phyloP scores from a whole-genome alignment of 176 grass and related monocot genomes.

The Otatea glauca region DNA sequence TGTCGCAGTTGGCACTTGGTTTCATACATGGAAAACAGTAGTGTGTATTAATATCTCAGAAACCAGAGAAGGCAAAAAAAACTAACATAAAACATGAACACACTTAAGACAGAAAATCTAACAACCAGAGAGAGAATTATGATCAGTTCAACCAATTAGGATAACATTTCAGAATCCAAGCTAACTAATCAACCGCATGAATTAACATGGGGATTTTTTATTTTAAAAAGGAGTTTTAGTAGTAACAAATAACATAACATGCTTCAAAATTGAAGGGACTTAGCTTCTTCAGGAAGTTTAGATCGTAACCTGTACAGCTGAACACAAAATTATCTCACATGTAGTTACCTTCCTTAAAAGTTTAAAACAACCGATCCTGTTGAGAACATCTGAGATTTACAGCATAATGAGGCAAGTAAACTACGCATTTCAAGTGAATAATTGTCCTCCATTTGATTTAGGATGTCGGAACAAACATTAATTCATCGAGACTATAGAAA shows the following conservation, averaged over 20 bases:
- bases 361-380: background rate
- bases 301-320: background rate
- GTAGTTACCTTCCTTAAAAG: background rate
- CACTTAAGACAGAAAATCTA: background rate
- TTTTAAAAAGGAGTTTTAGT: background rate
- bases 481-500: background rate
- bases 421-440: background rate
- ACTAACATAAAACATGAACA: background rate
- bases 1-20: background rate
- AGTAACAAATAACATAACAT: background rate
- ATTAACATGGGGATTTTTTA: background rate
- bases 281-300: background rate
- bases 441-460: background rate
- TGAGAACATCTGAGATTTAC: background rate
- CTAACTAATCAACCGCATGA: background rate
- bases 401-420: background rate
- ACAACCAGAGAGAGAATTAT: background rate
- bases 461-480: background rate
- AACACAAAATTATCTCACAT: background rate
- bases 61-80: background rate
- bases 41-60: background rate
- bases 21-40: background rate
- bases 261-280: background rate
- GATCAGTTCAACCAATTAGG: constrained; percentile 4
- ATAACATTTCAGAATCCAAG: constrained; percentile 6